These are phyloP conservation scores for Vitis amurensis DNA, from an alignment of 164 flowering plant species.

Conservation along the genomic window DNA sequence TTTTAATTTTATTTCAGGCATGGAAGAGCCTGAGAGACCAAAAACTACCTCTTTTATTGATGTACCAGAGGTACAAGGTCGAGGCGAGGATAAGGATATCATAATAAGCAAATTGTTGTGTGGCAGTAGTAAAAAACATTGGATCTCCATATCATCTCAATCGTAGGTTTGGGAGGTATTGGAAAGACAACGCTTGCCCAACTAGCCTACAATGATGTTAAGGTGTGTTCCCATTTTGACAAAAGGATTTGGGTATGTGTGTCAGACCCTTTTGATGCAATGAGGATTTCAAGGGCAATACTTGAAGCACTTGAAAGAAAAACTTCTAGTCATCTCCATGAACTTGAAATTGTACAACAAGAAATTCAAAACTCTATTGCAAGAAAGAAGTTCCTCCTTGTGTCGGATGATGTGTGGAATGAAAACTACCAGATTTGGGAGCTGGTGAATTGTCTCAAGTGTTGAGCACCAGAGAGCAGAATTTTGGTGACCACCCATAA, in stretches of 20 bases:
- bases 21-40: too few species aligned
- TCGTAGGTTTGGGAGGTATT: constrained; percentile 1
- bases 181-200: constrained; percentile 36
- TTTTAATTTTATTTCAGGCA: too few species aligned
- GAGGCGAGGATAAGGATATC: too few species aligned
- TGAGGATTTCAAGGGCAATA: constrained; percentile 8
- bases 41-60: too few species aligned
- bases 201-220: constrained; percentile 10
- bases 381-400: constrained; percentile 5
- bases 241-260: constrained; percentile 24
- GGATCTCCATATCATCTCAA: too few species aligned
- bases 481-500: background rate
- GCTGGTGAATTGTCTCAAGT: background rate
- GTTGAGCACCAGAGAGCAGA: background rate
- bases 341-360: too few species aligned
- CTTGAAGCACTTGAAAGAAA: background rate
- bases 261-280: constrained; percentile 19
- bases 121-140: too few species aligned
- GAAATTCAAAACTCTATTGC: background rate
- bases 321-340: too few species aligned
- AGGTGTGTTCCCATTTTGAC: constrained; percentile 12
- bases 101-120: too few species aligned
- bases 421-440: background rate
- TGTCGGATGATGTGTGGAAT: too few species aligned
- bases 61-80: too few species aligned